Evolutionary conservation across 768 basidiomycete genomes (phyloP), one percentile per base, ranked within the genome.

Genomic region (Mycena epipterygia): DNA sequence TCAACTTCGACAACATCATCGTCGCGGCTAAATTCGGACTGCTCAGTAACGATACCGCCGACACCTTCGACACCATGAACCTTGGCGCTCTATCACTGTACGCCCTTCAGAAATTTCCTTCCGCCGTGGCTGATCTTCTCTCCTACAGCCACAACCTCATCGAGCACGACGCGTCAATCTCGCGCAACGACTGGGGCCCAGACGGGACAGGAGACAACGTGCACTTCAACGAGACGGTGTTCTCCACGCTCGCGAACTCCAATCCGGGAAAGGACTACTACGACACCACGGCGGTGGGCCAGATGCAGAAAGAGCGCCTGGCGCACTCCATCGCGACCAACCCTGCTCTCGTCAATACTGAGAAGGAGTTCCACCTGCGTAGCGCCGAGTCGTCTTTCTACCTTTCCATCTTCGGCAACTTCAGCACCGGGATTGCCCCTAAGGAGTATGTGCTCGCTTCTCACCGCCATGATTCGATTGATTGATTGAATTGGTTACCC

Each of bases 161-260:
- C 56, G 70, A 71, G 51, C 69, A 67, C 55, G 65, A 71, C 42
- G 70, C 67, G 11, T 67, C 65, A 14, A 55, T 71, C 32, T 73
- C 70, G 16, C 69, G 73, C 32, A 48, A 59, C 16, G 73, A 71
- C 65, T 63, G 49, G 3, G 62, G 51, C 32, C 56, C 56, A 7
- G 51, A 42, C 23, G 65, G 64, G 2, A 33, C 44, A 5, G 73
- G 73, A 14, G 73, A 73, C 66, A 73, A 71, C 57, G 17, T 49
- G 19, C 58, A 71, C 42, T 73, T 73, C 64, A 73, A 73, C 66
- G 69, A 73, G 57, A 62, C 64, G 1, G 39, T 37, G 35, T n/a
- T n/a, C n/a, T n/a, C n/a, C n/a, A n/a, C n/a, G n/a, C n/a, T n/a
- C n/a, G n/a, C n/a, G n/a, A n/a, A n/a, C n/a, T n/a, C n/a, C n/a